Evolutionary conservation across 495 filamentous ascomycete genomes (phyloP).

Genomic region (Hypoxylon subgilvum): DNA sequence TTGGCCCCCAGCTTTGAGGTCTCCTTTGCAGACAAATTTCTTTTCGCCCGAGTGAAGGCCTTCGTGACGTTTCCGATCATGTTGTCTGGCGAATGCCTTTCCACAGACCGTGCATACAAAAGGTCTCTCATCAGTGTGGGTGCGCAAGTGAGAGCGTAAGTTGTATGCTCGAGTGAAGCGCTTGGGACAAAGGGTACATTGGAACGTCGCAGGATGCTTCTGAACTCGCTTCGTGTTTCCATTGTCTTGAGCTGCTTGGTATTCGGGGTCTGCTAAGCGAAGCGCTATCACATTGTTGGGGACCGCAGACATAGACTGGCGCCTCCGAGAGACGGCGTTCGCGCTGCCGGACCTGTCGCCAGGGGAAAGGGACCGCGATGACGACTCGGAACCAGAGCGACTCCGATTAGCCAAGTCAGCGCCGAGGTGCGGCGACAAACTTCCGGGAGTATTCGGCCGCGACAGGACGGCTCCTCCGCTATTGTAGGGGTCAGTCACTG

Average conservation of each 20-base stretch:
- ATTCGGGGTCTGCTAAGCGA: constrained; percentile 85
- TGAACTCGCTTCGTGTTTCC: constrained; percentile 75
- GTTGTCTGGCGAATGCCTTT: constrained; percentile 94
- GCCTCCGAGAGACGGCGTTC: constrained; percentile 69
- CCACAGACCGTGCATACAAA: constrained; percentile 96
- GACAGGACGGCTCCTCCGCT: constrained; percentile 48
- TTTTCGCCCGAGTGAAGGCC: constrained; percentile 90
- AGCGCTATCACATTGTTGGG: constrained; percentile 91
- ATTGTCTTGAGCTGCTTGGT: constrained; percentile 69
- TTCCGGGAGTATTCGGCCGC: constrained; percentile 48
- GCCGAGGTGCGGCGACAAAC: constrained; percentile 53
- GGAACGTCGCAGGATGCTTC: constrained; percentile 93
- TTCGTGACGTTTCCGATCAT: constrained; percentile 90
- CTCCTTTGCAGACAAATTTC: constrained; percentile 95
- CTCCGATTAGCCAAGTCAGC: constrained; percentile 53
- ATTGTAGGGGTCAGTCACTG: constrained; percentile 77
- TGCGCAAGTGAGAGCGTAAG: constrained; percentile 86
- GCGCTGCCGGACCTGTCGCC: constrained; percentile 61
- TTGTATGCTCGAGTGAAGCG: constrained; percentile 90
- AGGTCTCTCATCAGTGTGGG: constrained; percentile 89
- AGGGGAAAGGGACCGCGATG: constrained; percentile 72
- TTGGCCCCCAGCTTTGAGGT: constrained; percentile 76
- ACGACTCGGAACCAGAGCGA: constrained; percentile 49
- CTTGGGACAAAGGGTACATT: constrained; percentile 84
- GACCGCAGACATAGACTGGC: constrained; percentile 87